Conservation (phyloP, 192 early-diverging fungal genomes). For the Coemansia sp. region DNA sequence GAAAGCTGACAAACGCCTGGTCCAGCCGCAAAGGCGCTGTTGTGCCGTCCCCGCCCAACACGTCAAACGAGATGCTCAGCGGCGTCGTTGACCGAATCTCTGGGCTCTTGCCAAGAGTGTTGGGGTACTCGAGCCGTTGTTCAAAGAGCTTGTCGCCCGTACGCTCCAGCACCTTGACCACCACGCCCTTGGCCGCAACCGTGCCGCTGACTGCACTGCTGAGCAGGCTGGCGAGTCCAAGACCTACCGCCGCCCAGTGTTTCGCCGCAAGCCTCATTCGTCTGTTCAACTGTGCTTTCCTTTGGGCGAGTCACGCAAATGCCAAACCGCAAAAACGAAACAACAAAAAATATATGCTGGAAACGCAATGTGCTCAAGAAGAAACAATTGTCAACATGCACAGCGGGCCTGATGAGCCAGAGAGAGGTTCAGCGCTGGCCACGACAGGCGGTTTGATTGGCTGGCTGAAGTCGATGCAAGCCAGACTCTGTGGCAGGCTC, state of each 20-base stretch:
- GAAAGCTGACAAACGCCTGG: constrained; percentile 41
- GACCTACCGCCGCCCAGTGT: background rate
- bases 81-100: constrained; percentile 23
- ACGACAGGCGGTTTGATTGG: constrained; percentile 5
- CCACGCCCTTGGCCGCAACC: constrained; percentile 17
- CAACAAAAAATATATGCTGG: background rate
- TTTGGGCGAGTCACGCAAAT: no score
- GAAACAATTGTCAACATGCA: no score
- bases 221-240: constrained; percentile 2
- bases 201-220: constrained; percentile 1
- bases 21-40: constrained; percentile 21
- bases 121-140: constrained; percentile 14
- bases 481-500: no score
- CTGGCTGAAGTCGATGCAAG: no score
- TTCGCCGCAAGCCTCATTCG: background rate
- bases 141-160: constrained; percentile 45
- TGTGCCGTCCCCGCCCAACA: background rate
- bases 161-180: constrained; percentile 38
- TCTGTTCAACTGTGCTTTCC: background rate
- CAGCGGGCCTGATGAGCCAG: no score
- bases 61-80: constrained; percentile 29
- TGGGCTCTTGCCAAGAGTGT: constrained; percentile 11
- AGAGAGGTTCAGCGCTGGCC: no score
- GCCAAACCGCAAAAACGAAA: no score
- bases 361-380: background rate